Percentiles rank a stretch among this genome's conserved stretches.
phyloP scores from a whole-genome alignment of 495 filamentous ascomycete genomes.

The Podospora pseudocomata region DNA sequence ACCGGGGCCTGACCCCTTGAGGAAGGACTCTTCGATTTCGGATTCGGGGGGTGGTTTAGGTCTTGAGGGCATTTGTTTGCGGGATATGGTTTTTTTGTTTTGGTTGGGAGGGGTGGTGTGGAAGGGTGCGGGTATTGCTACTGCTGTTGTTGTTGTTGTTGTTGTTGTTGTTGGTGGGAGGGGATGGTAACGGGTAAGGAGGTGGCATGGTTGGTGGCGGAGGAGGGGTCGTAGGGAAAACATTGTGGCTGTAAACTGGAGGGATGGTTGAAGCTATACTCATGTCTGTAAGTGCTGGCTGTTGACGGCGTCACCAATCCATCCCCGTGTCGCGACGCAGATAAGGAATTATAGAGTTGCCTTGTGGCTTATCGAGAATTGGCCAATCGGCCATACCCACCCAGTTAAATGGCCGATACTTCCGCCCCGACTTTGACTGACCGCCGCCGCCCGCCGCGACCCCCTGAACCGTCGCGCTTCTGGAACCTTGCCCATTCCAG shows the following conservation, averaged over 20 bases:
- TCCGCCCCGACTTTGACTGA: not conserved
- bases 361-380: not conserved
- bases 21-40: constrained; percentile 77
- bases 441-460: not conserved
- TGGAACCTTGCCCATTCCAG: not conserved
- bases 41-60: constrained; percentile 65
- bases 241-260: constrained; percentile 4
- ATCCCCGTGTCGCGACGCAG: not conserved
- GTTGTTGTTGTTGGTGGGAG: not conserved
- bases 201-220: not conserved
- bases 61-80: constrained; percentile 61
- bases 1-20: constrained; percentile 89
- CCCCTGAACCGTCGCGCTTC: not conserved
- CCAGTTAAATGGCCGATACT: not conserved
- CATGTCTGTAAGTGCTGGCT: not conserved
- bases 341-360: not conserved
- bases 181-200: not conserved
- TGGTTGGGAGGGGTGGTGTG: constrained; percentile 10
- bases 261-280: not conserved
- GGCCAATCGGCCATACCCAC: not conserved
- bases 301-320: not conserved
- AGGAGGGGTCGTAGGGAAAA: constrained; percentile 10
- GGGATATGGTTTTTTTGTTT: constrained; percentile 12
- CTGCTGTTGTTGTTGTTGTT: not conserved
- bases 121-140: constrained; percentile 8